A percentile compares a stretch with the other conserved stretches of the same genome.
phyloP scores from a whole-genome alignment of 345 rosid species.

The Capsella bursapastoris region DNA sequence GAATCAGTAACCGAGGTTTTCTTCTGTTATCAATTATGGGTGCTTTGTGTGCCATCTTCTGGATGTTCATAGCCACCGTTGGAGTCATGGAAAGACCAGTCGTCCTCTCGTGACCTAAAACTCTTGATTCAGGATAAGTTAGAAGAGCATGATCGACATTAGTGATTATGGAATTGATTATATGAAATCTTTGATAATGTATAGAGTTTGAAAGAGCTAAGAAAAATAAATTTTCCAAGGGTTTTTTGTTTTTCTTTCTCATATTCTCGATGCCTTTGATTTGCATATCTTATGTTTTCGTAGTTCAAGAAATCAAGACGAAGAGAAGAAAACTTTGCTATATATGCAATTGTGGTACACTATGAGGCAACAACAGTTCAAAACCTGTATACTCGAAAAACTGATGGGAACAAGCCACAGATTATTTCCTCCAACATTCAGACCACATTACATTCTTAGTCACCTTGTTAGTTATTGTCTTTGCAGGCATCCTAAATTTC shows the following conservation, averaged over 20 bases:
- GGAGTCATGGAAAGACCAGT: constrained; percentile 44
- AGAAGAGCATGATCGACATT: constrained; percentile 26
- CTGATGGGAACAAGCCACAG: no score
- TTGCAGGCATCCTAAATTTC: not conserved
- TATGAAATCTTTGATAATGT: constrained; percentile 21
- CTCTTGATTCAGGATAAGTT: constrained; percentile 21
- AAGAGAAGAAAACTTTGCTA: no score
- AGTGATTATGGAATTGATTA: constrained; percentile 4
- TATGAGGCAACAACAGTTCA: no score
- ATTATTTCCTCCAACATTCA: no score
- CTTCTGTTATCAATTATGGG: constrained; percentile 61
- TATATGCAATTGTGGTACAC: no score
- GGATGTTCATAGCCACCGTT: constrained; percentile 60
- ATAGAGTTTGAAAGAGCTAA: constrained; percentile 25
- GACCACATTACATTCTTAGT: not conserved
- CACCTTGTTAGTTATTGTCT: not conserved
- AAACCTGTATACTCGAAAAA: no score
- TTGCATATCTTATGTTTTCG: not conserved
- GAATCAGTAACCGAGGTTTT: constrained; percentile 52
- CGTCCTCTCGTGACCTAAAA: constrained; percentile 14
- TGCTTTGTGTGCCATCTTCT: constrained; percentile 65
- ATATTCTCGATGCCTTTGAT: not conserved
- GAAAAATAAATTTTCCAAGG: not conserved
- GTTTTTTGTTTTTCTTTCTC: not conserved
- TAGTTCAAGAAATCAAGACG: no score